These are phyloP conservation scores for Berkeleyomyces basicola DNA, from an alignment of 2,329 filamentous ascomycete species.

Conservation along the genomic window DNA sequence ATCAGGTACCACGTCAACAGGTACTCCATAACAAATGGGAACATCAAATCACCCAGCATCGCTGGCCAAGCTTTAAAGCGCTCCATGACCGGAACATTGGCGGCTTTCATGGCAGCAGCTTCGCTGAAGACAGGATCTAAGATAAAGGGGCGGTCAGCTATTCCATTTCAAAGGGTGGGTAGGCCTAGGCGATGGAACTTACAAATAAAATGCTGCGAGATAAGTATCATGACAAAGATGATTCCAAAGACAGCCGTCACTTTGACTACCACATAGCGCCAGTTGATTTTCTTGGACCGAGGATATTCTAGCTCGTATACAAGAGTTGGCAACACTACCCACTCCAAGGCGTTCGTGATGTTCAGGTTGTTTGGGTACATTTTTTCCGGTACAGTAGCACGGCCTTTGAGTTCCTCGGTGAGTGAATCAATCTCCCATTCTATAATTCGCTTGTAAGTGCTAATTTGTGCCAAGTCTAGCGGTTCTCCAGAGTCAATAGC, in stretches of 20 bases:
- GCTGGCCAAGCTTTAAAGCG: conserved; percentile 55
- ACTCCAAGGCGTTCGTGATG: conserved; percentile 48
- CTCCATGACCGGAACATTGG: conserved; percentile 40
- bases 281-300: conserved; percentile 48
- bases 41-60: conserved; percentile 58
- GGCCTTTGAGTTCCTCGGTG: conserved; percentile 47
- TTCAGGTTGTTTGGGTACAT: conserved; percentile 56
- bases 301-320: conserved; percentile 71
- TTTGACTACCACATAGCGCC: conserved; percentile 62
- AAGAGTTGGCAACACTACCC: conserved; percentile 56
- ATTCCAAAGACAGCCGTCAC: conserved; percentile 51
- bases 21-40: conserved; percentile 67
- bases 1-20: conserved; percentile 67
- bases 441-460: conserved; percentile 47
- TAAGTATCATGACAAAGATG: conserved; percentile 62
- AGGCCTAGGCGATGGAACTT: conserved; percentile 8
- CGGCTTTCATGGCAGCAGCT: conserved; percentile 50
- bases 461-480: conserved; percentile 44
- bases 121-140: conserved; percentile 50
- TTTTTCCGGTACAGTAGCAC: conserved; percentile 31
- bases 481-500: conserved; percentile 30
- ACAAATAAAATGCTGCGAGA: conserved; percentile 60
- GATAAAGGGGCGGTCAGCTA: background rate
- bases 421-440: conserved; percentile 49
- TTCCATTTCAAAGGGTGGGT: no score